These are phyloP conservation scores for Candida maesae DNA, from an alignment of 805 yeast genomes.

Conservation along the genomic window DNA sequence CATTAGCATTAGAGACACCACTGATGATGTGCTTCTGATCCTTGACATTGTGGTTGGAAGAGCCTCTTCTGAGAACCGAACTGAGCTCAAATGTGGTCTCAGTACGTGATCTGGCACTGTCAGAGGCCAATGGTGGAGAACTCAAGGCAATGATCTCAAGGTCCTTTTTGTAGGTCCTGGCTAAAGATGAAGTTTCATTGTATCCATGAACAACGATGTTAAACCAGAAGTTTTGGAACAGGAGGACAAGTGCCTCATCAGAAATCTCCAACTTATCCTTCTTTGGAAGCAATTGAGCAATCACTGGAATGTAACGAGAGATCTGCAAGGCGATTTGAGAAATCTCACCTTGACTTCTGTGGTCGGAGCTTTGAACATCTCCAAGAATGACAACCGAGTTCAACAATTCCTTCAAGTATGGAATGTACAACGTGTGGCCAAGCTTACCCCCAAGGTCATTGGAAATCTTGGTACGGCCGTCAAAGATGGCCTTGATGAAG, in stretches of 20 bases:
- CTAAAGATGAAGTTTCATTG: conserved; percentile 53
- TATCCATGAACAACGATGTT: conserved; percentile 91
- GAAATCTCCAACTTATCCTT: conserved; percentile 40
- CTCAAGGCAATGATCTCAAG: conserved; percentile 74
- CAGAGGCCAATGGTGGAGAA: conserved; percentile 86
- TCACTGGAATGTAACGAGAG: conserved; percentile 59
- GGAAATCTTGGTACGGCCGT: conserved; percentile 48
- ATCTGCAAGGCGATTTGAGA: conserved; percentile 68
- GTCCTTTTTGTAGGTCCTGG: conserved; percentile 41
- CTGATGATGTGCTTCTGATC: conserved; percentile 62
- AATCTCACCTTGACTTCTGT: conserved; percentile 72
- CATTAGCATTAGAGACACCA: conserved; percentile 35
- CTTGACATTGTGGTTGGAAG: conserved; percentile 75
- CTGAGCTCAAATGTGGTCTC: conserved; percentile 92
- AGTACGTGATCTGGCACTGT: conserved; percentile 71
- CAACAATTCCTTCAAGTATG: conserved; percentile 64
- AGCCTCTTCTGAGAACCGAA: conserved; percentile 83
- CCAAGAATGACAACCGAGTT: conserved; percentile 70
- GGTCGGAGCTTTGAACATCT: conserved; percentile 70
- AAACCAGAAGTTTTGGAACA: conserved; percentile 90
- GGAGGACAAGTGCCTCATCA: conserved; percentile 45
- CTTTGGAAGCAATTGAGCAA: conserved; percentile 70
- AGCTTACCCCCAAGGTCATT: conserved; percentile 25
- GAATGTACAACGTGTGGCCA: conserved; percentile 44
- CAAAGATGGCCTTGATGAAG: conserved; percentile 38